Conservation (phyloP, 2,329 filamentous ascomycete genomes). For the Rhytidhysteron rufulum region DNA sequence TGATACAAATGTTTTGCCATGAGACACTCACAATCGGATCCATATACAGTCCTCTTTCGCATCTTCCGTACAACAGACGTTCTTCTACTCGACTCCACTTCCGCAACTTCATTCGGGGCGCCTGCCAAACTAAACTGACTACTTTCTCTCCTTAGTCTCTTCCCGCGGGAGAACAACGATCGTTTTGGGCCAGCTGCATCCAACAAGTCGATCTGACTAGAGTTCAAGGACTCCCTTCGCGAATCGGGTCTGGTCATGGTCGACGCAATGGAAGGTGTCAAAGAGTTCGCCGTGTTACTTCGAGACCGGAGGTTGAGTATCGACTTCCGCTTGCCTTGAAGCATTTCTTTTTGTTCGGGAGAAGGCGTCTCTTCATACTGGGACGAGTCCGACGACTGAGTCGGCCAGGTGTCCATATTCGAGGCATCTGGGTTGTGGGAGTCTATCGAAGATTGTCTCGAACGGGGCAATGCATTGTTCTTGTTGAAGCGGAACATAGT, state of each 20-base stretch:
- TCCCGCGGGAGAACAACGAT: conserved; percentile 30
- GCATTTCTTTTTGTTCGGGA: conserved; percentile 22
- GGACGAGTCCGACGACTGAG: conserved; percentile 21
- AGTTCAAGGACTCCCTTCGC: conserved; percentile 15
- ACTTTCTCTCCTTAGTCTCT: conserved; percentile 31
- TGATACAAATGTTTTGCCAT: too few species aligned
- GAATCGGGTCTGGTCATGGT: conserved; percentile 18
- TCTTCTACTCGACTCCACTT: conserved; percentile 23
- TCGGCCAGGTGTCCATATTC: conserved; percentile 18
- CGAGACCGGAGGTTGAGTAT: conserved; percentile 35
- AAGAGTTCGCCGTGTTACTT: conserved; percentile 35
- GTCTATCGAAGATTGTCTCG: conserved; percentile 32
- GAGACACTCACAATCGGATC: too few species aligned
- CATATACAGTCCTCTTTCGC: conserved; percentile 17
- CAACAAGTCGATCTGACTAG: conserved; percentile 15
- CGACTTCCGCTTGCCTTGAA: conserved; percentile 26
- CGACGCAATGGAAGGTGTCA: conserved; percentile 14
- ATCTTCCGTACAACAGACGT: conserved; percentile 31
- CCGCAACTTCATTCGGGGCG: conserved; percentile 20
- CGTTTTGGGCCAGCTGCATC: conserved; percentile 21
- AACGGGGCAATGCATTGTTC: conserved; percentile 23
- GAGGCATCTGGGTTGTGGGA: conserved; percentile 10
- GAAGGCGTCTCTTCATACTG: conserved; percentile 26
- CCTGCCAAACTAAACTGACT: conserved; percentile 22
- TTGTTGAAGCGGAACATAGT: conserved; percentile 32